A percentile compares a stretch with the other conserved stretches of the same genome.
Evolutionary conservation across 2,329 filamentous ascomycete species (phyloP).

Genomic region (Trichoderma breve): DNA sequence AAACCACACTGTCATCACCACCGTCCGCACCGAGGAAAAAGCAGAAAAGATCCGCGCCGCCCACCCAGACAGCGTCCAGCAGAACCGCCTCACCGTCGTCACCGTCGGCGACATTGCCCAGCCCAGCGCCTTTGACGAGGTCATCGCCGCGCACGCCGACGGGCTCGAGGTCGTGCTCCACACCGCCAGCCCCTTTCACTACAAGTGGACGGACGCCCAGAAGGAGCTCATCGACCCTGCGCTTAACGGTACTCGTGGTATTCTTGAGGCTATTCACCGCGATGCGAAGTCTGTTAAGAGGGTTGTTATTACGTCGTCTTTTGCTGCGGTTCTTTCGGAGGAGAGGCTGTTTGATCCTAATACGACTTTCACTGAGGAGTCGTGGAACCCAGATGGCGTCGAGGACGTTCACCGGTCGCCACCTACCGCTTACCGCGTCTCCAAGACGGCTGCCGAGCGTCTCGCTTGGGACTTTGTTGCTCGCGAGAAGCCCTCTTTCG

Average conservation of each 20-base stretch:
- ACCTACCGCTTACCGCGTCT: slow-evolving; percentile 51
- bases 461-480: slow-evolving; percentile 54
- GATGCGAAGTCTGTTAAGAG: slow-evolving; percentile 61
- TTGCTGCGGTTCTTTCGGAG: slow-evolving; percentile 50
- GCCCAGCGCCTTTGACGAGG: slow-evolving; percentile 69
- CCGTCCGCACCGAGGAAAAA: slow-evolving; percentile 54
- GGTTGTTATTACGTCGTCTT: slow-evolving; percentile 62
- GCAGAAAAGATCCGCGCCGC: slow-evolving; percentile 47
- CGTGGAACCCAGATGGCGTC: slow-evolving; percentile 54
- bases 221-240: slow-evolving; percentile 58
- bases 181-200: slow-evolving; percentile 61
- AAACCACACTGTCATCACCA: slow-evolving; percentile 54
- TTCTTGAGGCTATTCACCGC: slow-evolving; percentile 67
- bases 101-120: slow-evolving; percentile 78
- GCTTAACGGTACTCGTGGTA: slow-evolving; percentile 61
- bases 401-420: slow-evolving; percentile 42
- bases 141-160: slow-evolving; percentile 38
- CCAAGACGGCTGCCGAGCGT: slow-evolving; percentile 54
- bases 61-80: slow-evolving; percentile 44
- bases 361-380: slow-evolving; percentile 45
- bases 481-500: slow-evolving; percentile 44
- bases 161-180: slow-evolving; percentile 55
- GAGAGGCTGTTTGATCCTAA: slow-evolving; percentile 37
- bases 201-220: slow-evolving; percentile 49
- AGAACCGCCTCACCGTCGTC: slow-evolving; percentile 45